Base-by-base conservation (phyloP, 2,329 filamentous ascomycete genomes). In the Hymenoscyphus occultus region DNA sequence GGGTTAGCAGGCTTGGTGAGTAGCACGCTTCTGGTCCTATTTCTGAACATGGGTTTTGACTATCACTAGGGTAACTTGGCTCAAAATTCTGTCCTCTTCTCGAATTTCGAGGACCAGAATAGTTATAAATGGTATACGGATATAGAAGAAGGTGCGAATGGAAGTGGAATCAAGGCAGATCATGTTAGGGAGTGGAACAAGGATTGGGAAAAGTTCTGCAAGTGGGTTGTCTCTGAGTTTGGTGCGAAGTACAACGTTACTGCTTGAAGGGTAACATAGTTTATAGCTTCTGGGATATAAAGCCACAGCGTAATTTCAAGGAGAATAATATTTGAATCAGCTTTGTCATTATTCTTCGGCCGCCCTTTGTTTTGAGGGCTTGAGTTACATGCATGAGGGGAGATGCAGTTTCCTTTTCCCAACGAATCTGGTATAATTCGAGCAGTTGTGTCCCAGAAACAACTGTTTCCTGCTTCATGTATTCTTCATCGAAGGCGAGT, bases 141-240 rank as follows among this genome's bases (percentile, higher is more conserved):
- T 19, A 51, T 51, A 51, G 45, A 51, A 51, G 45, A 51, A 3
- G 45, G 45, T 28, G 45, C 19, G 19, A 51, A 51, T 51, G 45
- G 45, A 28, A 22, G 45, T 10, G 45, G 45, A 10, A 19, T 51
- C n/a, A 51, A 51, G 45, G 45, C 19, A 28, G 19, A 51, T 9
- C 45, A 51, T 28, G 2, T 51, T 10, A 51, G 22, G 12, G 45
- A 51, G 19, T 51, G 45, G 45, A 51, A 51, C 9, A 28, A 51
- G 45, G 45, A 51, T 2, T 51, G 45, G 45, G 45, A 51, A 51
- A 51, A 13, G n/a, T 51, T 51, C 22, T 51, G 45, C n/a, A 51
- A 51, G 45, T 51, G 45, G 45, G 45, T 51, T 4, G 45, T 51
- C 12, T 51, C 45, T 22, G 45, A 51, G 45, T 51, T 51, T 51